Evolutionary conservation across 83 land plant species (phyloP), one percentile per base, ranked within the genome.

Genomic region (Diphasiastrum complanatum): DNA sequence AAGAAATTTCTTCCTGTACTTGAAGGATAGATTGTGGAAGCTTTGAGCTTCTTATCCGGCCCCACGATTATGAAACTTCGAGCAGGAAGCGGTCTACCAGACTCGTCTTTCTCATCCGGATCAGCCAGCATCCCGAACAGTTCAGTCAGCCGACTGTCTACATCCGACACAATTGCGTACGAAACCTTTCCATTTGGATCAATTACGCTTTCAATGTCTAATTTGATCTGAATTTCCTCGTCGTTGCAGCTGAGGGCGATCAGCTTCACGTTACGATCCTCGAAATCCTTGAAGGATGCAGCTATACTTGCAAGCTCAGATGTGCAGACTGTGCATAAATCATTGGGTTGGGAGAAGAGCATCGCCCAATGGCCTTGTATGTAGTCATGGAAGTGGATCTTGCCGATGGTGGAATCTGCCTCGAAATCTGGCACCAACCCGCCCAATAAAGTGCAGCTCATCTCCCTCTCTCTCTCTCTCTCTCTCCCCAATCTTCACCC

Each of bases 101-200:
- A 6, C n/a, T 18, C n/a, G 18, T 48, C 51, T 18, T 48, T 48
- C 51, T 48, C 51, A 18, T 48, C 51, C 6, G 51, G 51, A 48
- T 48, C n/a, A n/a, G n/a, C 51, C n/a, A 48, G 51, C 51, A 48
- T 48, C 6, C 23, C 23, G 51, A 48, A 24, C 51, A 18, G n/a
- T 24, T 18, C 5, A 24, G 51, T 18, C 23, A 48, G n/a, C 51
- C 23, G 23, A 6, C 51, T 18, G n/a, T 6, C 23, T 6, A 24
- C 23, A 48, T 48, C 51, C 5, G 51, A 18, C 51, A 48, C 5
- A 24, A 48, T 48, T 6, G 51, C 23, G 18, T 48, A 48, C 51
- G n/a, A 18, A 6, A 48, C 51, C 6, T 18, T 5, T 48, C 23
- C 51, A 18, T 24, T 24, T 18, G 51, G 6, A 18, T 48, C n/a